phyloP scores from a whole-genome alignment of 1,284 basidiomycete species.

The Inonotus obliquus region DNA sequence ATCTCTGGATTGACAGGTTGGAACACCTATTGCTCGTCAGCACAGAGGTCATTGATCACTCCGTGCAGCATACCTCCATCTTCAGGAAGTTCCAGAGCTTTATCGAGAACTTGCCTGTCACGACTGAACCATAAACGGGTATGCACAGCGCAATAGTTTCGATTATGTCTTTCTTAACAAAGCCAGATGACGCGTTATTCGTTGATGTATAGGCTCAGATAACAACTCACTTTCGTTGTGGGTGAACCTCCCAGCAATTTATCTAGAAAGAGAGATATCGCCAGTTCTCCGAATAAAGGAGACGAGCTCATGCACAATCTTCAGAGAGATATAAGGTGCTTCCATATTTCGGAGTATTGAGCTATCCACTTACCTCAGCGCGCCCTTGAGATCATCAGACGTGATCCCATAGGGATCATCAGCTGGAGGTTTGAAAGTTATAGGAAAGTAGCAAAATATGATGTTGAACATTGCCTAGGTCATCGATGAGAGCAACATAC shows the following conservation, averaged over 20 bases:
- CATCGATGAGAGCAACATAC: background rate
- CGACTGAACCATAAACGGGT: slow-evolving; percentile 72
- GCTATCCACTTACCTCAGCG: slow-evolving; percentile 51
- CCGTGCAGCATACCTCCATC: slow-evolving; percentile 63
- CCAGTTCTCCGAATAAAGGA: slow-evolving; percentile 79
- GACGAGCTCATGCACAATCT: slow-evolving; percentile 70
- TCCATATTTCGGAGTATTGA: background rate
- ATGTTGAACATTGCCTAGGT: slow-evolving; percentile 87
- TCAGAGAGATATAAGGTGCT: background rate
- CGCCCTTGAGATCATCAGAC: slow-evolving; percentile 77
- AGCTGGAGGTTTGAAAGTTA: slow-evolving; percentile 92
- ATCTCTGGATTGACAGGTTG: slow-evolving; percentile 79
- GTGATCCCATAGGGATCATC: slow-evolving; percentile 94
- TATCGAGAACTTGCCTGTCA: slow-evolving; percentile 58
- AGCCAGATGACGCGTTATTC: background rate
- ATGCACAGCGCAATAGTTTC: slow-evolving; percentile 72
- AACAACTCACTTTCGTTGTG: slow-evolving; percentile 65
- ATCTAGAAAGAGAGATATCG: slow-evolving; percentile 87
- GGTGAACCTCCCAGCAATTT: slow-evolving; percentile 87
- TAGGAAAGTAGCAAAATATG: slow-evolving; percentile 98
- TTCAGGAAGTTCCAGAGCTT: slow-evolving; percentile 87
- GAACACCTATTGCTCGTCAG: slow-evolving; percentile 59
- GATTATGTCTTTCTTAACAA: slow-evolving; percentile 72
- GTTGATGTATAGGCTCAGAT: background rate
- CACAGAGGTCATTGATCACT: background rate